Evolutionary conservation across 805 yeast genomes (phyloP).

Genomic region (Starmerella etchellsii): DNA sequence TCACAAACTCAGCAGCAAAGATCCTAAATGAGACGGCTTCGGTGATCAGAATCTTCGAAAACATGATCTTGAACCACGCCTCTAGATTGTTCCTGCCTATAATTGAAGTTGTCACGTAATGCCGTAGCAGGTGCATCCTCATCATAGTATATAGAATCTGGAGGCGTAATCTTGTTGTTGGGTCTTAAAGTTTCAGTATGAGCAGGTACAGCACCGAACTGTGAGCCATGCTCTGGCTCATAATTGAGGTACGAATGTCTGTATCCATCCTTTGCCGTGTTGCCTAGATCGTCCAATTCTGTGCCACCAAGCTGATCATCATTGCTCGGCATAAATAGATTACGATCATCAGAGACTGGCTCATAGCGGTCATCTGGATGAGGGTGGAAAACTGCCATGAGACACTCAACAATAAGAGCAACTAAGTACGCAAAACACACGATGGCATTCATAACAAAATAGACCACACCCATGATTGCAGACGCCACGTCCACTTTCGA

Average conservation of each 20-base stretch:
- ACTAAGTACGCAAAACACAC: conserved; percentile 71
- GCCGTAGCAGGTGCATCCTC: neutral
- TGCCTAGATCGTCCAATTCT: conserved; percentile 64
- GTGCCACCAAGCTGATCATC: conserved; percentile 30
- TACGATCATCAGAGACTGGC: conserved; percentile 94
- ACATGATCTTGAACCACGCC: neutral
- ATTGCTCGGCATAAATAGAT: conserved; percentile 55
- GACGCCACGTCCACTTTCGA: conserved; percentile 73
- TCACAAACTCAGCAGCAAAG: no score
- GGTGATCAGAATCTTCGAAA: neutral
- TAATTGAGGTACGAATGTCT: conserved; percentile 18
- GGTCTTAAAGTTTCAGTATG: no score
- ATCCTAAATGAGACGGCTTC: neutral
- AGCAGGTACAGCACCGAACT: neutral
- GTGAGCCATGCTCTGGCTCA: conserved; percentile 6
- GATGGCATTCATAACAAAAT: conserved; percentile 78
- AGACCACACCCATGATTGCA: conserved; percentile 80
- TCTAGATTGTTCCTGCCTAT: conserved; percentile 1
- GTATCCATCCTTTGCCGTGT: conserved; percentile 31
- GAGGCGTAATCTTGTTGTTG: no score
- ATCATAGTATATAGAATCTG: neutral
- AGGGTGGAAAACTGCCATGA: conserved; percentile 68
- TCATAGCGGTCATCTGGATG: conserved; percentile 93
- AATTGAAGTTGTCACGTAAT: neutral
- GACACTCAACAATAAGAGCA: conserved; percentile 79